Evolutionary conservation across 768 basidiomycete genomes (phyloP), one percentile per base, ranked within the genome.

Genomic region (Tulasnella sp.): DNA sequence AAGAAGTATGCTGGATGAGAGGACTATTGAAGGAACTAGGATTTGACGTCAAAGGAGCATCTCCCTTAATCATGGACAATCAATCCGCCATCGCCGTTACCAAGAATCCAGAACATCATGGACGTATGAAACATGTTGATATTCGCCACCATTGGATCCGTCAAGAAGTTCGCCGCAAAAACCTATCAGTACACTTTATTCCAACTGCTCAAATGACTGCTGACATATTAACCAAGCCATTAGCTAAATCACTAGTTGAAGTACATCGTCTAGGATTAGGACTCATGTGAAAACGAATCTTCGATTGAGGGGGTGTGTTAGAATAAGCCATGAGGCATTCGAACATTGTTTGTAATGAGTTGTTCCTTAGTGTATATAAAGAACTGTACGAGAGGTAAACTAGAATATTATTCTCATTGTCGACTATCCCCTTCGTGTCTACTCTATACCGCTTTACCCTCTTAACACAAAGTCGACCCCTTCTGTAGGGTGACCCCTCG

Each of bases 1-100:
- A 8, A 75, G 34, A 75, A 37, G 28, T 75, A 8, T 8, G 8
- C n/a, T 86, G 83, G 83, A 80, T 84, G 24, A 75, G 81, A 0
- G 69, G 40, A 3, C 76, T 84, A 18, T 75, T 84, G 18, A 40
- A 81, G 12, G 83, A 83, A 80, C 42, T 82, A 79, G 40, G 81
- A 42, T 58, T 82, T n/a, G 37, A 28, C 22, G 14, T 60, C 28
- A 31, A 16, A 28, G 20, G 5, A 3, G 86, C 31, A 84, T 41
- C 80, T 12, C 24, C 50, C 6, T 80, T 81, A 24, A 60, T 58
- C 80, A 81, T 80, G 22, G 80, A 81, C 80, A 81, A 81, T 40
- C 16, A 48, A 24, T 40, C 37, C 7, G 50, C 80, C 8, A 7
- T 80, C 12, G 28, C n/a, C 8, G 20, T 81, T 7, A 54, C n/a